These are phyloP conservation scores for Claviceps paspali DNA, from an alignment of 2,329 filamentous ascomycete species.

Conservation along the genomic window DNA sequence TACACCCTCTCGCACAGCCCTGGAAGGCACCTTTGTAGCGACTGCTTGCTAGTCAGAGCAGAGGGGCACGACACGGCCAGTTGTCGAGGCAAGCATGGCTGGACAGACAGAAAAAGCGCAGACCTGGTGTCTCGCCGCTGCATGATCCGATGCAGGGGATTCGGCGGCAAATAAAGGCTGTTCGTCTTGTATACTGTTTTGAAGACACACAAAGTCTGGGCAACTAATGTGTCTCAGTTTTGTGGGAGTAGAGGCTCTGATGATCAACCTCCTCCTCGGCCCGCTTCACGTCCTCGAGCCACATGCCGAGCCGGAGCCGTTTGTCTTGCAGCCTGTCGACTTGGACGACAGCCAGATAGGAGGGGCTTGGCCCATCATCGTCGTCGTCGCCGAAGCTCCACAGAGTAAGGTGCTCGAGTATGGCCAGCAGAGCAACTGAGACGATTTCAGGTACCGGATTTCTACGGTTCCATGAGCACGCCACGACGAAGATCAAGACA, in stretches of 20 bases:
- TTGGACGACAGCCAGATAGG: constrained; percentile 5
- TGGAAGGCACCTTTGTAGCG: no score
- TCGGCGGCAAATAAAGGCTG: no score
- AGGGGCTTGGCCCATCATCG: constrained; percentile 6
- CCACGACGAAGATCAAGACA: constrained; percentile 19
- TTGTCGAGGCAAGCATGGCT: no score
- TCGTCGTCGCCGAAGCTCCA: constrained; percentile 18
- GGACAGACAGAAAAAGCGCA: no score
- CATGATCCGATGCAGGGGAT: no score
- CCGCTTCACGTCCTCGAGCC: constrained; percentile 15
- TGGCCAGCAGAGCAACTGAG: constrained; percentile 15
- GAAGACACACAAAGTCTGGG: no score
- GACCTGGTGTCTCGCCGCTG: no score
- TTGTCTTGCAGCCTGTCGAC: constrained; percentile 13
- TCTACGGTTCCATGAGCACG: constrained; percentile 15
- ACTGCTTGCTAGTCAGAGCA: no score
- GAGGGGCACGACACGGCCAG: no score
- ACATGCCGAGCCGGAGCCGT: constrained; percentile 16
- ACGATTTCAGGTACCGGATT: constrained; percentile 15
- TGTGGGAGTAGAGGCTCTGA: neutral
- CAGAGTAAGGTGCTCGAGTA: constrained; percentile 18
- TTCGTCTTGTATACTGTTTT: no score
- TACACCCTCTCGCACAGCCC: no score
- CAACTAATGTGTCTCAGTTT: neutral
- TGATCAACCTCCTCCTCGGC: constrained; percentile 2